Evolutionary conservation across 768 basidiomycete species (phyloP).

Genomic region (Leucosporidium yakuticum): DNA sequence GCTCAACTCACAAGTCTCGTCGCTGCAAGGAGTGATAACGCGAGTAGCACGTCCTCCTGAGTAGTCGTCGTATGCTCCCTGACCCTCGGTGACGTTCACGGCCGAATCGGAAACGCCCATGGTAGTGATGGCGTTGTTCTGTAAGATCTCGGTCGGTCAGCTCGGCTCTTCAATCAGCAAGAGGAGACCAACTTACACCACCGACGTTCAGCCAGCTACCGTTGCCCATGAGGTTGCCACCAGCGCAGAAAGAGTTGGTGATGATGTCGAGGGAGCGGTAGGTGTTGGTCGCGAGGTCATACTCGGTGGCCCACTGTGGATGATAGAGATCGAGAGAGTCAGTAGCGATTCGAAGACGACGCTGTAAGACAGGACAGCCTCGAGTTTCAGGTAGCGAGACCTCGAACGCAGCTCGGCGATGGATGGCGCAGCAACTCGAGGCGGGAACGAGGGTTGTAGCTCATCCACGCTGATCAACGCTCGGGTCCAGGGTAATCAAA

Average conservation of each 20-base stretch:
- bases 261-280: conserved; percentile 66
- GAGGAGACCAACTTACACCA: background rate
- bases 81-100: background rate
- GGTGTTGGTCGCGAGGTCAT: conserved; percentile 53
- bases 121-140: conserved; percentile 34
- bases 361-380: background rate
- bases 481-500: too few relatives aligned
- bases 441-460: background rate
- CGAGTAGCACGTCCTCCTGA: conserved; percentile 48
- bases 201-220: conserved; percentile 36
- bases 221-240: conserved; percentile 27
- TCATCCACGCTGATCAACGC: background rate
- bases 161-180: conserved; percentile 10
- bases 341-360: background rate
- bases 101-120: conserved; percentile 22
- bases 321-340: conserved; percentile 22
- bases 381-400: background rate
- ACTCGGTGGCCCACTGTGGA: conserved; percentile 49
- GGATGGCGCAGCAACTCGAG: background rate
- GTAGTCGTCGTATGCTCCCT: conserved; percentile 53
- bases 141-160: background rate
- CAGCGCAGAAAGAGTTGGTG: conserved; percentile 51
- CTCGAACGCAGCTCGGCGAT: background rate
- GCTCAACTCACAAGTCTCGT: conserved; percentile 56
- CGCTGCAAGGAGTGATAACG: conserved; percentile 64